Evolutionary conservation across 495 filamentous ascomycete species (phyloP), one percentile per base, ranked within the genome.

Genomic region (Aspergillus carlsbadensis): DNA sequence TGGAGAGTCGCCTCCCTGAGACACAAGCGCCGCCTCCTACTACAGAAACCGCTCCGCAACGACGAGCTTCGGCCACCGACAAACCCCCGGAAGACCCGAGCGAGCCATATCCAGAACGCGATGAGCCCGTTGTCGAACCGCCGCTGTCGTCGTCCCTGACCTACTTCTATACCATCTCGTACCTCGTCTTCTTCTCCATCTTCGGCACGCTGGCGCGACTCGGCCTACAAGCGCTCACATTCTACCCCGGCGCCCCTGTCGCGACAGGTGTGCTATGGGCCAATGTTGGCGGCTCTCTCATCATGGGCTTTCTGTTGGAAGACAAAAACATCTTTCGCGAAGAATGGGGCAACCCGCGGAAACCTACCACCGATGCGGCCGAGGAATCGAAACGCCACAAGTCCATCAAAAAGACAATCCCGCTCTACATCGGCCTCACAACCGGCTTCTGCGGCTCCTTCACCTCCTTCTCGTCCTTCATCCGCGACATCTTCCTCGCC

Each of bases 401-500:
- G 33, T 65, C 80, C 36, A 68, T 75, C 37, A 96, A 92, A 69
- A 95, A 94, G 71, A 87, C 88, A 3, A 86, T 94, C 41, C 92
- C 92, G 0, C 79, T 96, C 0, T 97, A 94, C 67, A 89, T 97
- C 53, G 94, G 94, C 17, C 84, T 98, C 1, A 84, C 93, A 0
- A 95, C 90, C 2, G 94, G 94, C 11, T 97, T 96, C 74, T 98
- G 94, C 70, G 94, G 94, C 52, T 91, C 85, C 62, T 87, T 94
- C 49, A 98, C 94, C 3, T 91, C 87, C 35, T 98, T 97, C 72
- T 96, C 92, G 0, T 85, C 89, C 11, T 96, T 96, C 66, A 87
- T 92, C 37, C 84, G 92, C 4, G 93, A 95, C 64, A 71, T 79
- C 44, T 96, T 96, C 69, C 78, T 96, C n/a, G 86, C 90, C 0